These are phyloP conservation scores for Myrica gale DNA, from an alignment of 306 rosid species.

Conservation along the genomic window DNA sequence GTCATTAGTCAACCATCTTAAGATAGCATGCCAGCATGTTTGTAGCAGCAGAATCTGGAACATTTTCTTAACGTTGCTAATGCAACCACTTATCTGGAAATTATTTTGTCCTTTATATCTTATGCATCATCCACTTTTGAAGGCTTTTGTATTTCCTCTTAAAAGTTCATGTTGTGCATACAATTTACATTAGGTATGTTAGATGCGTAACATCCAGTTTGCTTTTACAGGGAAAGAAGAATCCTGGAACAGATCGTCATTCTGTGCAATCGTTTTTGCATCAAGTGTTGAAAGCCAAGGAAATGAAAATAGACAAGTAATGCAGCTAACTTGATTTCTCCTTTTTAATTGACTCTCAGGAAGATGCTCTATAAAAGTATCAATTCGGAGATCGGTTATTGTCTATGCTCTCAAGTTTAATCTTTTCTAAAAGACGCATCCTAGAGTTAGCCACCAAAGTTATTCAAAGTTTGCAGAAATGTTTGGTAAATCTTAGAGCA, in stretches of 20 bases:
- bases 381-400: not conserved
- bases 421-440: not conserved
- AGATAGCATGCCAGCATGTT: not conserved
- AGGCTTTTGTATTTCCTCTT: not conserved
- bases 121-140: not conserved
- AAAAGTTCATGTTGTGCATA: not conserved
- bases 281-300: conserved; percentile 72
- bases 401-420: not conserved
- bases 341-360: not conserved
- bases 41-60: not conserved
- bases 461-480: not conserved
- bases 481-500: not conserved
- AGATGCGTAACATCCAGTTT: conserved; percentile 6
- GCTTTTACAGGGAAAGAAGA: conserved; percentile 82
- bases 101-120: not conserved
- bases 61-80: not conserved
- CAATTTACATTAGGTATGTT: not conserved
- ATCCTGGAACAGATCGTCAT: conserved; percentile 75
- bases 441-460: not conserved
- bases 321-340: conserved; percentile 13
- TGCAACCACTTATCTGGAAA: not conserved
- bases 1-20: not conserved
- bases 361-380: not conserved
- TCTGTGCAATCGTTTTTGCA: conserved; percentile 66
- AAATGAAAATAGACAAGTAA: conserved; percentile 92